Percentiles rank a stretch among this genome's conserved stretches.
phyloP scores from a whole-genome alignment of 345 rosid genomes.

The Salix exigua region DNA sequence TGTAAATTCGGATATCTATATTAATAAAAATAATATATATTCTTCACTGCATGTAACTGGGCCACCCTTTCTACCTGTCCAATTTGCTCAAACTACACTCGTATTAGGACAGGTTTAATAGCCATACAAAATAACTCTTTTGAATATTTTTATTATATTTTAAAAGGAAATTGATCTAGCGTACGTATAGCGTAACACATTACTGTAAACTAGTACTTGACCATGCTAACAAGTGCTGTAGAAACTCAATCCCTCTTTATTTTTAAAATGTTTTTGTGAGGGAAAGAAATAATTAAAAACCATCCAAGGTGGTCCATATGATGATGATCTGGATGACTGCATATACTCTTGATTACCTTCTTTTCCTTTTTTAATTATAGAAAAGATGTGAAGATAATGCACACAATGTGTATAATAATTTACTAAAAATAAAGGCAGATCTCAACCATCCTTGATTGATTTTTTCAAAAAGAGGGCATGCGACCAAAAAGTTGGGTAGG shows the following conservation, averaged over 20 bases:
- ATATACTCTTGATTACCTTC: not conserved
- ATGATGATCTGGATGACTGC: not conserved
- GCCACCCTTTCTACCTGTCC: too few relatives aligned
- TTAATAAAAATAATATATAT: too few relatives aligned
- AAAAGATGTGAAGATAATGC: not conserved
- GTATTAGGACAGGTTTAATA: too few relatives aligned
- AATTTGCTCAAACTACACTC: too few relatives aligned
- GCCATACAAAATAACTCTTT: too few relatives aligned
- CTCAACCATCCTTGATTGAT: not conserved
- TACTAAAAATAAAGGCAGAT: conserved; percentile 1
- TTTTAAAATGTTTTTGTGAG: not conserved
- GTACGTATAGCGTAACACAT: too few relatives aligned
- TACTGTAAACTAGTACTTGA: not conserved
- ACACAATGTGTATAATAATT: not conserved
- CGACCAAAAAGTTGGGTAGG: not conserved
- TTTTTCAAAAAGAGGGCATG: not conserved
- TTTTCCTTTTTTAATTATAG: not conserved
- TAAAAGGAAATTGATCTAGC: too few relatives aligned
- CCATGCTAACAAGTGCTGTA: not conserved
- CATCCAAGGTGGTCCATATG: not conserved
- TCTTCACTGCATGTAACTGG: too few relatives aligned
- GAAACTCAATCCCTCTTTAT: not conserved
- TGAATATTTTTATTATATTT: too few relatives aligned
- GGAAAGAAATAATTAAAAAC: not conserved
- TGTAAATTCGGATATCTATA: accelerated